These are phyloP conservation scores for Mortierella claussenii DNA, from an alignment of 192 early-diverging fungal species.

Conservation along the genomic window DNA sequence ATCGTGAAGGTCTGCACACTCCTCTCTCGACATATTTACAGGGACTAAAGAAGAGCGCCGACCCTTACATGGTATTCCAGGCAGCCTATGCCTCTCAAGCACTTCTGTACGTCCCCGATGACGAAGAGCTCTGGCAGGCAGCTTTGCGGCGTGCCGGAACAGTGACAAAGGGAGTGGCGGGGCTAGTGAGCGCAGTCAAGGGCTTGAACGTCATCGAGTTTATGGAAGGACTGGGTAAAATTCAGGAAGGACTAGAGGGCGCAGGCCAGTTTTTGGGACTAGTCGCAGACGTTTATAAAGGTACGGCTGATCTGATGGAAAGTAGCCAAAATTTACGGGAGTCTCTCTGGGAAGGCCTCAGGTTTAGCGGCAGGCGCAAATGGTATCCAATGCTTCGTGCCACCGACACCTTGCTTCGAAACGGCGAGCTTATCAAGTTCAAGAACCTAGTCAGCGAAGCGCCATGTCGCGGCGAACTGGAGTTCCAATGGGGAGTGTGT, in stretches of 20 bases:
- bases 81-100: no score
- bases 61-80: conserved; percentile 12
- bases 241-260: conserved; percentile 6
- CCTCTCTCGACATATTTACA: conserved; percentile 1
- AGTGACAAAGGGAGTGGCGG: neutral
- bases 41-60: neutral
- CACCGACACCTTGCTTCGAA: conserved; percentile 1
- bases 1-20: neutral
- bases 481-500: no score
- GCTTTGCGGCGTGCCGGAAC: neutral
- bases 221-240: neutral
- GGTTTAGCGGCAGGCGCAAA: neutral
- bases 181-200: conserved; percentile 11
- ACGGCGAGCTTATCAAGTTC: neutral
- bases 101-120: no score
- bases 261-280: neutral
- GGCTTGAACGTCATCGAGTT: neutral
- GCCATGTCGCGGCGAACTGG: conserved; percentile 2
- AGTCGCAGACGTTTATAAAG: neutral
- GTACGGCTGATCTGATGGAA: neutral
- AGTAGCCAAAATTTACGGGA: neutral
- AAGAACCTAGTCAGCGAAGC: conserved; percentile 2
- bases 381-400: conserved; percentile 19
- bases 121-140: neutral
- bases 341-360: conserved; percentile 4